These are phyloP conservation scores for Hypoxylon rubiginosum DNA, from an alignment of 2,329 filamentous ascomycete species.

Conservation along the genomic window DNA sequence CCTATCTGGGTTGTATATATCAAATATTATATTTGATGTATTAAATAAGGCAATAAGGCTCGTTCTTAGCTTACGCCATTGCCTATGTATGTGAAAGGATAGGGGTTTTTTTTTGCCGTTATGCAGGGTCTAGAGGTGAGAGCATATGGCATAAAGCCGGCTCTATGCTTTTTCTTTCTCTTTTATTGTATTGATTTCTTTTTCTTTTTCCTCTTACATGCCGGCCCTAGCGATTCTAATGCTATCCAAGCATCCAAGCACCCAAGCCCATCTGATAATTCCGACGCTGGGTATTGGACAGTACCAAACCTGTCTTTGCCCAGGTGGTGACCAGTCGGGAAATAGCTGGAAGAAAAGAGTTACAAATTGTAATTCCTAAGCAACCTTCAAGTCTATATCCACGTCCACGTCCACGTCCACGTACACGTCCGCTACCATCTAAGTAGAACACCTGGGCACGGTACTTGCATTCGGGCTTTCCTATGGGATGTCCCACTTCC, in stretches of 20 bases:
- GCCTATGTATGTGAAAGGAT: constrained; percentile 53
- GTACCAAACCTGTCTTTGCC: not conserved
- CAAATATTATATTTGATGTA: constrained; percentile 1
- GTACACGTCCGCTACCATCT: not conserved
- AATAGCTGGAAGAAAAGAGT: constrained; percentile 17
- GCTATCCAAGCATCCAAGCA: not conserved
- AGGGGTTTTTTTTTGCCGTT: constrained; percentile 45
- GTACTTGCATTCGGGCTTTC: constrained; percentile 34
- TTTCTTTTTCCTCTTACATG: constrained; percentile 11
- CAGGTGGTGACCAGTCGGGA: constrained; percentile 19
- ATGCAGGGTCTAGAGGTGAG: constrained; percentile 53
- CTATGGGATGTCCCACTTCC: constrained; percentile 30
- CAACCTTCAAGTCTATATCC: too few species aligned
- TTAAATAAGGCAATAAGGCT: constrained; percentile 32
- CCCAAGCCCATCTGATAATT: constrained; percentile 24
- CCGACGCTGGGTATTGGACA: not conserved
- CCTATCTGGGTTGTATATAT: not conserved
- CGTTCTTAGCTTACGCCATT: constrained; percentile 52
- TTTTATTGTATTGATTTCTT: constrained; percentile 6
- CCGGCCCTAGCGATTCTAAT: constrained; percentile 22
- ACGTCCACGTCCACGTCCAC: not conserved
- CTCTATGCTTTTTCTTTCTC: constrained; percentile 13
- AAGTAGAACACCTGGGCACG: not conserved
- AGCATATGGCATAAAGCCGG: constrained; percentile 35
- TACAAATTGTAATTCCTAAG: constrained; percentile 16